A percentile compares a stretch with the other conserved stretches of the same genome.
These are phyloP conservation scores for Candida lessepsii DNA, from an alignment of 805 yeast species.

Conservation along the genomic window DNA sequence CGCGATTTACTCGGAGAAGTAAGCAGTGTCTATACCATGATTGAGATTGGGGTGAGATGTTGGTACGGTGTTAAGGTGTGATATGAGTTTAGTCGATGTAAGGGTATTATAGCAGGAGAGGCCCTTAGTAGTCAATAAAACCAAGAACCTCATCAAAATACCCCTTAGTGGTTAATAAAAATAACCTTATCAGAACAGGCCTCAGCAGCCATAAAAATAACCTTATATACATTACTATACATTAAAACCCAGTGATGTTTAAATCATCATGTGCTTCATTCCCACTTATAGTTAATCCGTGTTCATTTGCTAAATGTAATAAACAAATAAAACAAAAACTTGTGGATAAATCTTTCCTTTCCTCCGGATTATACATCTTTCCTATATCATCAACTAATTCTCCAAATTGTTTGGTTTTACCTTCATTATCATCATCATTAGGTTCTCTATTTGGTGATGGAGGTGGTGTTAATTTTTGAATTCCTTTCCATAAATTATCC, in stretches of 20 bases:
- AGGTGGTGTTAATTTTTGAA: slow-evolving; percentile 20
- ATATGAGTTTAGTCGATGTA: too few species aligned
- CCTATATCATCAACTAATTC: slow-evolving; percentile 35
- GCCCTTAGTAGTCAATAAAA: too few species aligned
- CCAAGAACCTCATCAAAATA: too few species aligned
- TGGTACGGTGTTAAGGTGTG: too few species aligned
- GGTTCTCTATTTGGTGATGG: slow-evolving; percentile 5
- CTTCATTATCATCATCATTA: slow-evolving; percentile 13
- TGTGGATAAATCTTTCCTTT: slow-evolving; percentile 42
- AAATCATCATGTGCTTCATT: slow-evolving; percentile 37
- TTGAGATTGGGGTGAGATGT: too few species aligned
- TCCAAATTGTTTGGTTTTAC: slow-evolving; percentile 36
- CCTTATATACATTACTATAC: too few species aligned
- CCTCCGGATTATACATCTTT: slow-evolving; percentile 34
- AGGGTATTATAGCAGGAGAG: too few species aligned
- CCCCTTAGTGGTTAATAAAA: too few species aligned
- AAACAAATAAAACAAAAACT: slow-evolving; percentile 47
- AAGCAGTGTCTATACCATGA: too few species aligned
- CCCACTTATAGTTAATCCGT: slow-evolving; percentile 32
- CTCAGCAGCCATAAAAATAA: too few species aligned
- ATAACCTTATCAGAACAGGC: too few species aligned
- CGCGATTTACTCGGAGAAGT: slow-evolving; percentile 1
- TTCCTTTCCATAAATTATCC: slow-evolving; percentile 41
- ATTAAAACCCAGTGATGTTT: slow-evolving; percentile 26
- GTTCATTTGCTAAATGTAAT: slow-evolving; percentile 46